Conservation (phyloP, 306 rosid species). For the Ochetophila trinervis region DNA sequence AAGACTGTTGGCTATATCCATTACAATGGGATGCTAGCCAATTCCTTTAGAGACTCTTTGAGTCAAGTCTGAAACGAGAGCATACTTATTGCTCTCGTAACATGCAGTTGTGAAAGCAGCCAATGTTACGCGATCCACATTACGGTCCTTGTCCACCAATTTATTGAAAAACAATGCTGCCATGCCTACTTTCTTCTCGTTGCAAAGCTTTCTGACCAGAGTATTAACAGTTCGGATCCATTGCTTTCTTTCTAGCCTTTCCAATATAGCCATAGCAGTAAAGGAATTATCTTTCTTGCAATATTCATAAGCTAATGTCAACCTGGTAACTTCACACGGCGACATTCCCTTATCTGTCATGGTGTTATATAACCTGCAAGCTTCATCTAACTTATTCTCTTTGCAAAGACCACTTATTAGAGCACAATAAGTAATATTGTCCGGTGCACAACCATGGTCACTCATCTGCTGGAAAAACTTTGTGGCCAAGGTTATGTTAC, state of each 20-base stretch:
- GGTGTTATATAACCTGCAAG: conserved; percentile 50
- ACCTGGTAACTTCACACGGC: conserved; percentile 89
- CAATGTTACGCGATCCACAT: conserved; percentile 66
- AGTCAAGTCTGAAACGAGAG: conserved; percentile 69
- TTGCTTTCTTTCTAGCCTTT: conserved; percentile 59
- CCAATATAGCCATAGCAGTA: conserved; percentile 65
- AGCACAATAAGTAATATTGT: conserved; percentile 63
- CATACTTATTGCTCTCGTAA: conserved; percentile 74
- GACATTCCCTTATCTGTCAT: conserved; percentile 73
- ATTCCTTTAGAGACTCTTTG: conserved; percentile 43
- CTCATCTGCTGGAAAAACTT: conserved; percentile 63
- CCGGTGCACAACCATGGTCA: conserved; percentile 66
- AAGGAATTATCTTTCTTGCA: conserved; percentile 64
- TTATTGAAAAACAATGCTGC: conserved; percentile 81
- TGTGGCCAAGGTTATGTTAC: conserved; percentile 50
- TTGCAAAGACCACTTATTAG: conserved; percentile 87
- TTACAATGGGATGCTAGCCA: neutral
- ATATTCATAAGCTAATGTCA: conserved; percentile 70
- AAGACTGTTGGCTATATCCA: too few species aligned
- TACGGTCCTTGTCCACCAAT: conserved; percentile 56
- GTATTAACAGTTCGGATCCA: conserved; percentile 72
- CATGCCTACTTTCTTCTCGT: conserved; percentile 75
- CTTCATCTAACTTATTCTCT: conserved; percentile 65
- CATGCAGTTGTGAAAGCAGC: conserved; percentile 80
- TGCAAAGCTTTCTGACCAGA: conserved; percentile 72